These are phyloP conservation scores for Ogataea thermomethanolica DNA, from an alignment of 805 yeast species.

Conservation along the genomic window DNA sequence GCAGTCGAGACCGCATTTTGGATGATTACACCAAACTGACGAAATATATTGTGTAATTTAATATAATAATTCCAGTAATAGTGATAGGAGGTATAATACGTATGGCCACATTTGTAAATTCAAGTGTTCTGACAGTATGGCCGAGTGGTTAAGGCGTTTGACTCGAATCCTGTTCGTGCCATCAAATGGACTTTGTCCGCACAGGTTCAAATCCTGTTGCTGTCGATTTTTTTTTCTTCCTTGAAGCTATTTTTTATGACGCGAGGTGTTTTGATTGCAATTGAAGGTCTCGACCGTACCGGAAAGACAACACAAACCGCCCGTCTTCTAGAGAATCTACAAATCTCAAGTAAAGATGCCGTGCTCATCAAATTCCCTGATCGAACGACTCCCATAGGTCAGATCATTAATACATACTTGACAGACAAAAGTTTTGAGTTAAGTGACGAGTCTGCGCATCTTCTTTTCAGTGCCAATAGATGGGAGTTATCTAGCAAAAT, in stretches of 20 bases:
- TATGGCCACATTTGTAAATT: background rate
- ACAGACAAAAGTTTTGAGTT: constrained; percentile 46
- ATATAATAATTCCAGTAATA: background rate
- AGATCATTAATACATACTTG: constrained; percentile 70
- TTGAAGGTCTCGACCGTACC: constrained; percentile 93
- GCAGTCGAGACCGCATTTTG: constrained; percentile 8
- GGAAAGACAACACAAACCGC: constrained; percentile 88
- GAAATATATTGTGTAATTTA: background rate
- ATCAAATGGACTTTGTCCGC: constrained; percentile 57
- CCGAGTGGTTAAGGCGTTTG: constrained; percentile 42
- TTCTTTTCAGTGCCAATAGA: constrained; percentile 86
- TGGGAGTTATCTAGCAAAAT: constrained; percentile 75
- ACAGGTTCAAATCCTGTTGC: constrained; percentile 65
- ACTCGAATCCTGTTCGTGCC: constrained; percentile 30
- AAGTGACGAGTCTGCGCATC: constrained; percentile 79
- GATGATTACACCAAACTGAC: constrained; percentile 13
- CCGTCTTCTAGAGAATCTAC: constrained; percentile 32
- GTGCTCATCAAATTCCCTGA: constrained; percentile 80
- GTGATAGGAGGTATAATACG: background rate
- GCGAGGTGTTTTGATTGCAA: constrained; percentile 71
- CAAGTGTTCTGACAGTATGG: constrained; percentile 31
- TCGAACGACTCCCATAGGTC: constrained; percentile 77
- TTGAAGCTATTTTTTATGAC: constrained; percentile 10
- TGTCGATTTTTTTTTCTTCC: constrained; percentile 41
- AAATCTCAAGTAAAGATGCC: constrained; percentile 33